phyloP scores from a whole-genome alignment of 2,329 filamentous ascomycete genomes.

The Phyllosticta paracitricarpa region DNA sequence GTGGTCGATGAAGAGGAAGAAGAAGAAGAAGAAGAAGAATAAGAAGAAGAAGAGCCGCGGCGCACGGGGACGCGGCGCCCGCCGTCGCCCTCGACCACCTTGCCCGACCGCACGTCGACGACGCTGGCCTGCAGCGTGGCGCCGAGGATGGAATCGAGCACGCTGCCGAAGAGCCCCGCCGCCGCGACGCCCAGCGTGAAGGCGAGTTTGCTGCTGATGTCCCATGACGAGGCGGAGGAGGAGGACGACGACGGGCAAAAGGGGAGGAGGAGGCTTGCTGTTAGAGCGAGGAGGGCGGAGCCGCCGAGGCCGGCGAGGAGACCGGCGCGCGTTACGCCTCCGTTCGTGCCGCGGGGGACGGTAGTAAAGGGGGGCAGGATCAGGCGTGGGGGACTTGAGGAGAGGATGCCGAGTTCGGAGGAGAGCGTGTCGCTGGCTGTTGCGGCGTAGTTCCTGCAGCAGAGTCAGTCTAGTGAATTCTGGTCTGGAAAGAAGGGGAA shows the following conservation, averaged over 20 bases:
- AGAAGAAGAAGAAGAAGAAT: neutral
- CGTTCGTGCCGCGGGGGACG: constrained; percentile 88
- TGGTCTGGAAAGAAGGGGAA: constrained; percentile 32
- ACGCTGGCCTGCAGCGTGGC: constrained; percentile 80
- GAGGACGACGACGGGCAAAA: constrained; percentile 40
- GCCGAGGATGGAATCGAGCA: constrained; percentile 81
- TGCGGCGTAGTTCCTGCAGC: constrained; percentile 69
- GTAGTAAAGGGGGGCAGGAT: constrained; percentile 73
- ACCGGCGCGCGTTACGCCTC: constrained; percentile 71
- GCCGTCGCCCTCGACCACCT: constrained; percentile 79
- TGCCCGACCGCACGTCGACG: constrained; percentile 70
- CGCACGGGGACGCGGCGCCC: constrained; percentile 47
- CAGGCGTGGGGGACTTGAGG: constrained; percentile 63
- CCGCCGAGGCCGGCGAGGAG: constrained; percentile 65
- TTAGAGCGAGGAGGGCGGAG: constrained; percentile 58
- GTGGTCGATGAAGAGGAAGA: neutral
- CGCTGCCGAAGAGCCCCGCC: constrained; percentile 68
- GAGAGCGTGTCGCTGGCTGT: constrained; percentile 91
- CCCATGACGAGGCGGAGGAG: constrained; percentile 33
- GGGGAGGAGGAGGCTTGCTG: constrained; percentile 58
- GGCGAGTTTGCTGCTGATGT: constrained; percentile 40
- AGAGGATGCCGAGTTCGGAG: constrained; percentile 88
- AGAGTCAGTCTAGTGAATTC: constrained; percentile 27
- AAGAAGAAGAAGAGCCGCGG: constrained; percentile 13
- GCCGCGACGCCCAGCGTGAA: constrained; percentile 49